These are phyloP conservation scores for Hyaloscypha bicolor DNA, from an alignment of 495 filamentous ascomycete species.

Conservation along the genomic window DNA sequence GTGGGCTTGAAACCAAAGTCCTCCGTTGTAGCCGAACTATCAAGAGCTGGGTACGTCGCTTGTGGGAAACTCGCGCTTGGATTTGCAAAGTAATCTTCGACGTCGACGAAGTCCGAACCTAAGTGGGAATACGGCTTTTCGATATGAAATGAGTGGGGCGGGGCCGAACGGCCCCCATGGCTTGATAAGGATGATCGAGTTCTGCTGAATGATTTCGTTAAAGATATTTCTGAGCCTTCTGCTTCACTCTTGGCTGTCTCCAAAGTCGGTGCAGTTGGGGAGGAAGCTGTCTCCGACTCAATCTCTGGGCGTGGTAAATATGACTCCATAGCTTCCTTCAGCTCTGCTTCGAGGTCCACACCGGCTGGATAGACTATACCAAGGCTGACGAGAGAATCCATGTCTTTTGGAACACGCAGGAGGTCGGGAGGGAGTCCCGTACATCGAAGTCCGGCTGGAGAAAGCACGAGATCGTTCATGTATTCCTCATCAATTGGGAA, in stretches of 20 bases:
- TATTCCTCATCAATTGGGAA: neutral
- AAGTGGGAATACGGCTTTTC: neutral
- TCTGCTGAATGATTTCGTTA: neutral
- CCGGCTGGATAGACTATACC: neutral
- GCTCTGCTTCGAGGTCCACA: neutral
- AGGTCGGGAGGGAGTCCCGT: neutral
- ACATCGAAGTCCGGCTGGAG: neutral
- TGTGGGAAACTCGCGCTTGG: neutral
- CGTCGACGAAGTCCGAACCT: conserved; percentile 2
- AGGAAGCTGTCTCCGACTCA: neutral
- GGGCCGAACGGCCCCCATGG: neutral
- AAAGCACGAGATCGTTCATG: neutral
- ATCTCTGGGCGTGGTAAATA: neutral
- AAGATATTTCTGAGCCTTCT: neutral
- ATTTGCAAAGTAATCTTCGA: neutral
- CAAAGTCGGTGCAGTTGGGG: neutral
- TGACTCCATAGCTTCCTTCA: conserved; percentile 1
- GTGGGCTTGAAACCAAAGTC: conserved; percentile 19
- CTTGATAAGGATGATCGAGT: neutral
- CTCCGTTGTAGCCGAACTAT: conserved; percentile 2
- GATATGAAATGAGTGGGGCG: neutral
- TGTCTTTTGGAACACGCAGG: neutral
- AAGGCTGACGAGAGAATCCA: neutral
- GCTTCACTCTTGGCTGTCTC: neutral
- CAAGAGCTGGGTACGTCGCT: conserved; percentile 3